Evolutionary conservation across 805 yeast species (phyloP).

Genomic region (Sungouiella thailandica): DNA sequence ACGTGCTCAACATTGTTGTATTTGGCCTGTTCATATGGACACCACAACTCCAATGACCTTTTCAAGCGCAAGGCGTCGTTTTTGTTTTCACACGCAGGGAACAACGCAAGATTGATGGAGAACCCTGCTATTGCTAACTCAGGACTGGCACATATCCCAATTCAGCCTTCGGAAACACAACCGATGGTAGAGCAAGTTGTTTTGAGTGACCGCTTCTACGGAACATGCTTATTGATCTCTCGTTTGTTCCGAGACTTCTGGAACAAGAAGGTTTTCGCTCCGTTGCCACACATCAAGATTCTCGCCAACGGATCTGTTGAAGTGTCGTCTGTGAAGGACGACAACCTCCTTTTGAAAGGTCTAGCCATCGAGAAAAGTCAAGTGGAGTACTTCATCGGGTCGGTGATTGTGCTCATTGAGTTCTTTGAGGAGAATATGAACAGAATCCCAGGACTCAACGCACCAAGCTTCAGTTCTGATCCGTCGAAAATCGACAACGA

Average conservation of each 20-base stretch:
- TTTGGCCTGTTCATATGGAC: slow-evolving; percentile 69
- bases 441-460: slow-evolving; percentile 54
- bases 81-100: slow-evolving; percentile 50
- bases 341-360: slow-evolving; percentile 40
- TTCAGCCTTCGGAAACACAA: slow-evolving; percentile 22
- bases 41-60: slow-evolving; percentile 44
- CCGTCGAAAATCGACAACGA: slow-evolving; percentile 51
- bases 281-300: slow-evolving; percentile 37
- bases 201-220: slow-evolving; percentile 87
- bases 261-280: slow-evolving; percentile 63
- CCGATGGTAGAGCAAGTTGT: slow-evolving; percentile 68
- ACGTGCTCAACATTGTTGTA: slow-evolving; percentile 85
- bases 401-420: slow-evolving; percentile 62
- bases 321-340: slow-evolving; percentile 37
- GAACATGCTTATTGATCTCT: slow-evolving; percentile 72
- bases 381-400: slow-evolving; percentile 66
- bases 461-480: slow-evolving; percentile 51
- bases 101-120: slow-evolving; percentile 40
- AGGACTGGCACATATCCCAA: slow-evolving; percentile 9
- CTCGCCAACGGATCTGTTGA: slow-evolving; percentile 34
- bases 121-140: slow-evolving; percentile 12
- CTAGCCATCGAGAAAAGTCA: slow-evolving; percentile 44
- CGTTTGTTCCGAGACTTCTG: slow-evolving; percentile 77
- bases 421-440: slow-evolving; percentile 65
- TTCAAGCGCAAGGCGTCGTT: slow-evolving; percentile 44